Conservation (phyloP, 495 filamentous ascomycete species). For the Cryomyces minteri region DNA sequence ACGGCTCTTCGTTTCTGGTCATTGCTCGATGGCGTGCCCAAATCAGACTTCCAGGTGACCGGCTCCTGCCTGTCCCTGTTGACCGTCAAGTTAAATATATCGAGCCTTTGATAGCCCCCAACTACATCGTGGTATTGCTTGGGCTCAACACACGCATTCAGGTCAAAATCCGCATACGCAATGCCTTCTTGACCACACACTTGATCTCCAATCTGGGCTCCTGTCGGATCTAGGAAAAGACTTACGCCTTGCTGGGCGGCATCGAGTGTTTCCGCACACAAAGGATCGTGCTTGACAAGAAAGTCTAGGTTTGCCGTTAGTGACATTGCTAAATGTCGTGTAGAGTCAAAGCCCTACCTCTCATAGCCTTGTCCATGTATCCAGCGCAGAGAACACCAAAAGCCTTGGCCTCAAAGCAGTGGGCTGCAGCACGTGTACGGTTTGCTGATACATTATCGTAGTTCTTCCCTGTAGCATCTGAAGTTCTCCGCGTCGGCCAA, state of each 20-base stretch:
- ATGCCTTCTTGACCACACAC: conserved; percentile 23
- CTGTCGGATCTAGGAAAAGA: conserved; percentile 24
- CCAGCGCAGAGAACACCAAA: conserved; percentile 24
- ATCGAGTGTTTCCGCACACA: conserved; percentile 4
- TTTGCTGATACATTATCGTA: conserved; percentile 27
- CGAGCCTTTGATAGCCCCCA: conserved; percentile 25
- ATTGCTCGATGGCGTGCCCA: no score
- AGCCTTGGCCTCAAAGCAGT: conserved; percentile 29
- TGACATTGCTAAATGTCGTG: conserved; percentile 1
- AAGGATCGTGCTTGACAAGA: conserved; percentile 1
- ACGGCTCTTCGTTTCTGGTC: no score
- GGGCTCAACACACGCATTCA: conserved; percentile 21
- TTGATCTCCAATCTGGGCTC: conserved; percentile 12
- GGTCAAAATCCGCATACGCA: conserved; percentile 24
- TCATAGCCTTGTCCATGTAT: conserved; percentile 14
- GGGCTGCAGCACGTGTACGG: conserved; percentile 20
- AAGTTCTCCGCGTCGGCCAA: background rate
- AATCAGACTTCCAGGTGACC: background rate
- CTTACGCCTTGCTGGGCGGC: conserved; percentile 14
- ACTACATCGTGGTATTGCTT: conserved; percentile 29
- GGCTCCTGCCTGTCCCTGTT: conserved; percentile 10
- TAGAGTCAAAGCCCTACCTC: conserved; percentile 4
- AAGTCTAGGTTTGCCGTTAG: background rate
- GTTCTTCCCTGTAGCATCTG: conserved; percentile 5
- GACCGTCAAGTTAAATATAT: conserved; percentile 25